phyloP scores from a whole-genome alignment of 768 basidiomycete species.

The Termitomyces sp. region DNA sequence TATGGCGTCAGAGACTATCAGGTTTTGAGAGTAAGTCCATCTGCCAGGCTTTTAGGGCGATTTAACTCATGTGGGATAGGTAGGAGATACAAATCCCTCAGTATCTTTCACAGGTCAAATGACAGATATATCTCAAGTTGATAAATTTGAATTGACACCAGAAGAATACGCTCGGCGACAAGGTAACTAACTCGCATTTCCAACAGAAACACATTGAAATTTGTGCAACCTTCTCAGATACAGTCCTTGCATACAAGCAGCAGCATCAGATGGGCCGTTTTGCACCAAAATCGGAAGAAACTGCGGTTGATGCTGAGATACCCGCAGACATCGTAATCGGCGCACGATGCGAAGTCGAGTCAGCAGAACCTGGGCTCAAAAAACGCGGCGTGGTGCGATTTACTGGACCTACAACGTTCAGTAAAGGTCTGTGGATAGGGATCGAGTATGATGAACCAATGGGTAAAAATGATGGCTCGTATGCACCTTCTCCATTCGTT shows the following conservation, averaged over 20 bases:
- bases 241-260: conserved; percentile 88
- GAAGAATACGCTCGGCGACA: conserved; percentile 78
- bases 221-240: conserved; percentile 51
- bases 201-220: background rate
- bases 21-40: conserved; percentile 66
- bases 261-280: conserved; percentile 87
- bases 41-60: background rate
- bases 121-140: conserved; percentile 80
- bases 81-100: conserved; percentile 75
- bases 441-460: conserved; percentile 94
- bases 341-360: conserved; percentile 82
- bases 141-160: conserved; percentile 88
- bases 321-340: conserved; percentile 59
- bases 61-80: conserved; percentile 36
- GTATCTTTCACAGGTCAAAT: conserved; percentile 79
- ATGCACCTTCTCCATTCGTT: conserved; percentile 34
- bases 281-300: conserved; percentile 47
- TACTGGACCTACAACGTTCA: conserved; percentile 79
- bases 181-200: conserved; percentile 47
- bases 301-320: conserved; percentile 22
- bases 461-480: conserved; percentile 96
- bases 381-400: conserved; percentile 87
- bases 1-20: conserved; percentile 79
- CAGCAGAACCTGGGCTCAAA: conserved; percentile 60
- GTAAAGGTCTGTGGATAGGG: conserved; percentile 81